Base-by-base conservation (phyloP, 2,329 filamentous ascomycete species). In the Zymoseptoria passerinii region DNA sequence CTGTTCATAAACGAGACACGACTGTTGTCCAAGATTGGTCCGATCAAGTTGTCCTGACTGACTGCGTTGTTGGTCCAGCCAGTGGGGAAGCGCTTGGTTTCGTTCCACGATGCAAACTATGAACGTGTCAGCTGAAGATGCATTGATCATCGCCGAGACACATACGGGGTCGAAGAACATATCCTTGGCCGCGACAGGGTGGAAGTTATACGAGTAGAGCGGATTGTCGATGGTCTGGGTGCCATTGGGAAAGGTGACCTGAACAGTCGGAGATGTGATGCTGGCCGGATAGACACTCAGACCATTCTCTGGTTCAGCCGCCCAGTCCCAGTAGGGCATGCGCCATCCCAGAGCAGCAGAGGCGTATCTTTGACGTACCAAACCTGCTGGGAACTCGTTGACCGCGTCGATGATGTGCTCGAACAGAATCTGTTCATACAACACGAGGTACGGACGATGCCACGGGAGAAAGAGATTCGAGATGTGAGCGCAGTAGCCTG, bases 371-470 rank as follows among this genome's bases (percentile, higher is more conserved):
- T 70, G 60, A 28, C 72, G 74, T 52, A 72, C 59, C 1, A 67
- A 66, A 58, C 69, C 68, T 10, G 66, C 59, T 6, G 77, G 75
- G 65, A 77, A 78, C 7, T 70, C 67, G 56, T 71, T 68, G 50
- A 76, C 76, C 44, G 73, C 73, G 52, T 74, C 73, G 50, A 72
- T 63, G 27, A 78, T 72, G 60, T 72, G 68, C 29, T 68, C 62
- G 65, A 73, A 76, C 54, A 75, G 70, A 9, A 73, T 69, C 73
- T 80, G 77, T 75, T 77, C 59, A 35, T 49, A 63, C 8, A 87
- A 73, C 8, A 82, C 77, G 57, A 94, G 77, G 72, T 92, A 95
- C 0, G 89, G 88, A 53, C 90, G 83, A 77, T 95, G 90, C 90
- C 90, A 95, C 48, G 85, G 81, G 48, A 87, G 83, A 70, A 95